These are phyloP conservation scores for Austroboletus rostrupii DNA, from an alignment of 1,284 basidiomycete genomes.

Conservation along the genomic window DNA sequence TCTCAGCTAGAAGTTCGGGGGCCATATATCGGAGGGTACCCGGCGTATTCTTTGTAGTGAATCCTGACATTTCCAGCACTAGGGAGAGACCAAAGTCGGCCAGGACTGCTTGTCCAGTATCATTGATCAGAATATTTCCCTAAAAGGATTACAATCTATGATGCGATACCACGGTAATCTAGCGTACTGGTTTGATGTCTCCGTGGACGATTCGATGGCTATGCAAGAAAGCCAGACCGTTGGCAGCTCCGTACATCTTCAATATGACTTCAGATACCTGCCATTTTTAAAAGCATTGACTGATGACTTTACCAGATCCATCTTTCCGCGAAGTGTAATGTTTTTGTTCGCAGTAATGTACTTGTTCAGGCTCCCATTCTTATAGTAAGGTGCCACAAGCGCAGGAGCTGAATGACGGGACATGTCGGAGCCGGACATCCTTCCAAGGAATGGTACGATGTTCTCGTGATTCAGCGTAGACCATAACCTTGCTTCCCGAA, in stretches of 20 bases:
- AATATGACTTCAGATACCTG: not conserved
- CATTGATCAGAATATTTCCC: conserved; percentile 27
- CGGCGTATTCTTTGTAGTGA: conserved; percentile 25
- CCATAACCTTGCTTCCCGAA: conserved; percentile 30
- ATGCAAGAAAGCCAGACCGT: conserved; percentile 25
- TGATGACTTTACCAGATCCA: conserved; percentile 19
- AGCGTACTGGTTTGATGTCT: conserved; percentile 29
- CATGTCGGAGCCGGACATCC: conserved; percentile 19
- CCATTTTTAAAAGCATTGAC: not conserved
- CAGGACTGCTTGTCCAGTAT: conserved; percentile 22
- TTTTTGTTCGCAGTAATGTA: conserved; percentile 10
- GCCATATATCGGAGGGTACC: conserved; percentile 31
- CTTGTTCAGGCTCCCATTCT: conserved; percentile 19
- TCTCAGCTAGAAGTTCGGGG: conserved; percentile 20
- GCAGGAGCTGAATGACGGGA: conserved; percentile 19
- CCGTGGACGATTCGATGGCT: conserved; percentile 20
- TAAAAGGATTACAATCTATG: conserved; percentile 1
- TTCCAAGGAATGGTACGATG: conserved; percentile 25
- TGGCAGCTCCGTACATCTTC: conserved; percentile 21
- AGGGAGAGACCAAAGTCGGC: conserved; percentile 32
- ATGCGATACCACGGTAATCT: not conserved
- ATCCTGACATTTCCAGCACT: conserved; percentile 27
- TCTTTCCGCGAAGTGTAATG: conserved; percentile 9
- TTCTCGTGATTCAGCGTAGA: conserved; percentile 23
- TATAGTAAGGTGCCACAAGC: conserved; percentile 28